Percentiles rank a stretch among this genome's conserved stretches.
phyloP scores from a whole-genome alignment of 768 basidiomycete genomes.

The Leccinum obscurum region DNA sequence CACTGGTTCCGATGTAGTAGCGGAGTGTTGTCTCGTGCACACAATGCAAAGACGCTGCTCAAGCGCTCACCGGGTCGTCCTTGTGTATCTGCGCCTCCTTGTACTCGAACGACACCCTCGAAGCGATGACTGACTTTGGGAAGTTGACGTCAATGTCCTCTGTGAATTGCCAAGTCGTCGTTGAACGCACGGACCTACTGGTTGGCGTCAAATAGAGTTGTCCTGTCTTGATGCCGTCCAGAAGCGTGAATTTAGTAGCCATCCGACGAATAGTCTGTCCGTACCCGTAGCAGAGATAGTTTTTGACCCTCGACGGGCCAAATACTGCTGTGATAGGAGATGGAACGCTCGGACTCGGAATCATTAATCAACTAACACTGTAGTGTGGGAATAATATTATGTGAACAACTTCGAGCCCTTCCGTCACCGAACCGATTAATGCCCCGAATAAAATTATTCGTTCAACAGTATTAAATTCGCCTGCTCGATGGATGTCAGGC shows the following conservation, averaged over 20 bases:
- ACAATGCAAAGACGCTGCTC: slow-evolving; percentile 29
- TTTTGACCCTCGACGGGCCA: slow-evolving; percentile 23
- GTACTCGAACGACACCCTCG: slow-evolving; percentile 95
- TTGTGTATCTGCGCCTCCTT: slow-evolving; percentile 93
- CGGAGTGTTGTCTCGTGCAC: neutral
- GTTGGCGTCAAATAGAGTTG: slow-evolving; percentile 89
- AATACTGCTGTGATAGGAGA: no score
- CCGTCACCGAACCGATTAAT: no score
- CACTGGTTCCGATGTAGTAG: slow-evolving; percentile 28
- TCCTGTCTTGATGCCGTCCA: slow-evolving; percentile 84
- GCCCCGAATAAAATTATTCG: no score
- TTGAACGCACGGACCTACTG: slow-evolving; percentile 41
- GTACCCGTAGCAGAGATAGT: slow-evolving; percentile 64
- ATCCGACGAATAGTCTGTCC: slow-evolving; percentile 43
- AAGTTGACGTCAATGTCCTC: slow-evolving; percentile 62
- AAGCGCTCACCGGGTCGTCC: slow-evolving; percentile 67
- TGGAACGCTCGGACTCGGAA: neutral
- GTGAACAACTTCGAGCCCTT: no score
- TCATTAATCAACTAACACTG: neutral
- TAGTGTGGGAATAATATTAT: no score
- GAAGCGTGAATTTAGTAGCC: slow-evolving; percentile 44
- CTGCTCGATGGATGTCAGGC: no score
- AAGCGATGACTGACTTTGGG: slow-evolving; percentile 94
- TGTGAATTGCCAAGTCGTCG: slow-evolving; percentile 54
- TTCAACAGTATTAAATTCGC: no score